phyloP scores from a whole-genome alignment of 140 eudicot genomes.

The Cichorium intybus region DNA sequence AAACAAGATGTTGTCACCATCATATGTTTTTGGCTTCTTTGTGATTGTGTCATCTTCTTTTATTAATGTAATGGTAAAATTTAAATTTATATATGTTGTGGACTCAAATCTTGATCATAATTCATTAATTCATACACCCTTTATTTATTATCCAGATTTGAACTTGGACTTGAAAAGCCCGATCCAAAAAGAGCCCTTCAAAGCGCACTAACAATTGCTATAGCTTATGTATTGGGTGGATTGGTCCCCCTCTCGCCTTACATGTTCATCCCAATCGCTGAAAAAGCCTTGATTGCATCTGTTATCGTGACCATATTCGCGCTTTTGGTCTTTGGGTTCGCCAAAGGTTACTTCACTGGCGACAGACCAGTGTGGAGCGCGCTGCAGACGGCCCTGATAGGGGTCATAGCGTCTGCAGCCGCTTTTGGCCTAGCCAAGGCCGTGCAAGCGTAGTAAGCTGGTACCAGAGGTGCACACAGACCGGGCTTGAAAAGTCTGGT shows the following conservation, averaged over 20 bases:
- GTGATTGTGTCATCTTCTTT: conserved; percentile 1
- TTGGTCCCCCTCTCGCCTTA: conserved; percentile 76
- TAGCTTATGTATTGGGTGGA: conserved; percentile 77
- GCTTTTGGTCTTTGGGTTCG: conserved; percentile 67
- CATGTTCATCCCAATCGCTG: conserved; percentile 70
- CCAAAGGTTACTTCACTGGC: conserved; percentile 84
- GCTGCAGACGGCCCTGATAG: conserved; percentile 78
- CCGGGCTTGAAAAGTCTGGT: neutral
- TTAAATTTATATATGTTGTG: no score
- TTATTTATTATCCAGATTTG: conserved; percentile 62
- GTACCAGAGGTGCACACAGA: neutral
- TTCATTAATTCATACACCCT: neutral
- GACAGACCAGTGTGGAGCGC: conserved; percentile 65
- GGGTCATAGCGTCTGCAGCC: conserved; percentile 93
- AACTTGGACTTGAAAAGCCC: conserved; percentile 91
- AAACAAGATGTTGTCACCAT: neutral
- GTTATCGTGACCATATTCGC: conserved; percentile 64
- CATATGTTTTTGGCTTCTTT: conserved; percentile 11
- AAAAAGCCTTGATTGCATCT: conserved; percentile 64
- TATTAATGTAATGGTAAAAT: no score
- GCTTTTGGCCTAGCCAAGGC: conserved; percentile 95
- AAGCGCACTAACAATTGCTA: conserved; percentile 85
- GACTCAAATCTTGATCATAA: neutral
- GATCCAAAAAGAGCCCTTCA: conserved; percentile 88
- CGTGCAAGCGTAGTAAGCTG: conserved; percentile 39